Percentiles rank a stretch among this genome's conserved stretches.
phyloP scores from a whole-genome alignment of 2,329 filamentous ascomycete species.

The Ophiostoma tasmaniense region DNA sequence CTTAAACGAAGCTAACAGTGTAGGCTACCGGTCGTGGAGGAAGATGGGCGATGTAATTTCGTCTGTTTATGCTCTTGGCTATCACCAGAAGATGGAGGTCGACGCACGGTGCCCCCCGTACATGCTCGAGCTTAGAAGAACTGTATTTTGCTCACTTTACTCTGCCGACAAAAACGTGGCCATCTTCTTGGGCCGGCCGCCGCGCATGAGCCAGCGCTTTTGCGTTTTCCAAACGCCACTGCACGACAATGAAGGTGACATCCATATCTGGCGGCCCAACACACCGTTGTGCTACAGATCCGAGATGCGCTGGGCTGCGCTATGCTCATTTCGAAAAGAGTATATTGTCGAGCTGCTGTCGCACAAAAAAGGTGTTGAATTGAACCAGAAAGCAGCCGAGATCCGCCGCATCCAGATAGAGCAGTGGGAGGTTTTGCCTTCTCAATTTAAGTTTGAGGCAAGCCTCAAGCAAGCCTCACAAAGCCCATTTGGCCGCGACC shows the following conservation, averaged over 20 bases:
- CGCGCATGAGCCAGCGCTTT: slow-evolving; percentile 7
- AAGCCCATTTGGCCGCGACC: slow-evolving; percentile 2
- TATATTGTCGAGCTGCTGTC: background rate
- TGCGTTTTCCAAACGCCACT: slow-evolving; percentile 5
- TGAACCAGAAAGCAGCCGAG: background rate
- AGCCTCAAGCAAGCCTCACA: slow-evolving; percentile 8
- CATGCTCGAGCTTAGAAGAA: background rate
- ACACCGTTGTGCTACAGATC: background rate
- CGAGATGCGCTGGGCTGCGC: slow-evolving; percentile 6
- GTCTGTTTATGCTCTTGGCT: slow-evolving; percentile 5
- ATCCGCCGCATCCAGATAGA: slow-evolving; percentile 1
- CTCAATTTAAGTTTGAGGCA: background rate
- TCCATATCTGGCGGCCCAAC: slow-evolving; percentile 2
- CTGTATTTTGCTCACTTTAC: slow-evolving; percentile 2
- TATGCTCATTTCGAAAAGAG: slow-evolving; percentile 1
- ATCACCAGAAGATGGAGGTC: slow-evolving; percentile 6
- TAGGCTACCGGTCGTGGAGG: slow-evolving; percentile 6
- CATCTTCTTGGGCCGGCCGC: slow-evolving; percentile 2
- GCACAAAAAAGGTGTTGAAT: background rate
- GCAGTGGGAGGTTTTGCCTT: background rate
- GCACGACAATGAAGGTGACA: background rate
- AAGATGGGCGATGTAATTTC: slow-evolving; percentile 8
- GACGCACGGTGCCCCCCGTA: background rate
- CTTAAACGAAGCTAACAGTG: background rate
- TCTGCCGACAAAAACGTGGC: slow-evolving; percentile 6